Evolutionary conservation across 495 filamentous ascomycete genomes (phyloP), one percentile per base, ranked within the genome.

Genomic region (Hypoxylon trugodes): DNA sequence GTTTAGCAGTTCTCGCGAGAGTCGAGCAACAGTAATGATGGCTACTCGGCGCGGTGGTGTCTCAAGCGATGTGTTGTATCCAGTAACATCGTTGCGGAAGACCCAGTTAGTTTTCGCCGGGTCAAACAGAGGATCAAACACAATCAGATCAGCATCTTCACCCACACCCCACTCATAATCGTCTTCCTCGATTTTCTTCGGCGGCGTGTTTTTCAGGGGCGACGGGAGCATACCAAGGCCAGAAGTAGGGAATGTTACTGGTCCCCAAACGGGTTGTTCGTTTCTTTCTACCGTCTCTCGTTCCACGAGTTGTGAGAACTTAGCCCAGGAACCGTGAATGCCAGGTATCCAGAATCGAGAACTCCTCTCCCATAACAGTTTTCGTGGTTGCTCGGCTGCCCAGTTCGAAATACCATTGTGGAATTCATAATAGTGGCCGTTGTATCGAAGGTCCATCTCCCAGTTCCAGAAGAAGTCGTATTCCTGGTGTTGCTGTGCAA

Each of bases 21-120:
- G 82, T 6, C 92, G 84, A 1, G 82, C 84, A 2, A 88, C 84
- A 0, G 91, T 89, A 49, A 91, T 87, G 69, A 96, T 93, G 6
- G 90, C 86, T 32, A 86, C 83, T 25, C 92, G 86, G 2, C 92
- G 89, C 2, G 89, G 90, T 8, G 89, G 85, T 35, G 84, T 72
- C 30, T 79, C 80, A 30, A 81, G 74, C 6, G 83, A 81, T 19
- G 73, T 81, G 72, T 88, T 88, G 70, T 94, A 96, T 26, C 92
- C 92, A 0, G 90, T 90, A 9, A 90, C 84, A 70, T 95, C 91
- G 61, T 73, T 68, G 30, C 78, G 81, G 54, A 81, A 80, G 36
- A 82, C 73, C 84, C 84, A 86, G 48, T 76, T 70, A n/a, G 75
- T 73, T 41, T 81, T 80, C 56, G 84, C 73, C 48, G 77, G 76